Evolutionary conservation across 345 rosid genomes (phyloP), one percentile per base, ranked within the genome.

Genomic region (Dimocarpus longan): DNA sequence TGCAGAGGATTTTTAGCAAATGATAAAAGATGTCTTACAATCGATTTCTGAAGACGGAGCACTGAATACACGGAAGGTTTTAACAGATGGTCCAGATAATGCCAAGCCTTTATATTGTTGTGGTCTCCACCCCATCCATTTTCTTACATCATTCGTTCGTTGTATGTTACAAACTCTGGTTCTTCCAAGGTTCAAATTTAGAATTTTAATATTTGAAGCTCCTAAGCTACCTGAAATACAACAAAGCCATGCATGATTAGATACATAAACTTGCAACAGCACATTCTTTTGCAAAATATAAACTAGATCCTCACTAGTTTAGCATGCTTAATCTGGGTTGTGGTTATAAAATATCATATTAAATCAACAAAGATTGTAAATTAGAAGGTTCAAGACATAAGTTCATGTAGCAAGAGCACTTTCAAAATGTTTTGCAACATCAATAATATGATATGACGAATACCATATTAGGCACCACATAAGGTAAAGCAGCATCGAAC

Each of bases 171-270:
- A 56, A 71, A 80, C 73, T 65, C 70, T 83, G 76, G 71, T 76
- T 73, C 81, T 59, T 24, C 80, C 62, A 71, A 78, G 76, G 59
- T 71, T 79, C 50, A 75, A 48, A 43, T 70, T 77, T 0, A 68
- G 56, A 37, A 81, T 69, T 66, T 78, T 86, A 63, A 83, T 15
- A 73, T 82, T 81, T 59, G 87, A 82, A 70, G 77, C 76, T 76
- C 87, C 87, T 63, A 89, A 78, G 78, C 84, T 81, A 80, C 88
- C 90, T 85, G 88, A 56, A 80, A 60, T 65, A 66, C 56, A 63
- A 54, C 66, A 69, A 46, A 76, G 8, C 5, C n/a, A 40, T 6
- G 16, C 44, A 1, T 8, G 62, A 11, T 18, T 70, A 43, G 54
- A 68, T 50, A 32, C 24, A 10, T 39, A 39, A 67, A 26, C 40